Evolutionary conservation across 305 asterid species (phyloP).

Genomic region (Fraxinus angustifolia): DNA sequence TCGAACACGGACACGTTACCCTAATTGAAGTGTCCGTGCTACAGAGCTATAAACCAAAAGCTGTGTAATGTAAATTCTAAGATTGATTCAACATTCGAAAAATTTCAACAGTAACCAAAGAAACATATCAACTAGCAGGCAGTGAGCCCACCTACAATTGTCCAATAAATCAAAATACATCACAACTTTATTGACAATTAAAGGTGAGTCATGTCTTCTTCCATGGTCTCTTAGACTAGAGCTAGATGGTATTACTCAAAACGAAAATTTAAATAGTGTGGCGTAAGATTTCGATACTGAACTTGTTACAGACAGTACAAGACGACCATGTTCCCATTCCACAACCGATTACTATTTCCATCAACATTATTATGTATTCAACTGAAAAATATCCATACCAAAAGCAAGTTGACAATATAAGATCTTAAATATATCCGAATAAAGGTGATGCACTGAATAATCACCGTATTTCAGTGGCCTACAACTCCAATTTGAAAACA

Average conservation of each 20-base stretch:
- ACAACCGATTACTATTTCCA: neutral
- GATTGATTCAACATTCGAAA: neutral
- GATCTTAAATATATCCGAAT: neutral
- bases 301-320: neutral
- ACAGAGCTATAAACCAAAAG: no score
- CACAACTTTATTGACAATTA: neutral
- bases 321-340: neutral
- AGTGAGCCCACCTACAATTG: neutral
- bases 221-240: neutral
- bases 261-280: neutral
- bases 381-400: neutral
- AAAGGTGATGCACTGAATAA: neutral
- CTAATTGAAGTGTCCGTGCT: no score
- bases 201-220: neutral
- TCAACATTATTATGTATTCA: neutral
- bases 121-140: neutral
- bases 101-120: neutral
- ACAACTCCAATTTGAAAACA: conserved; percentile 16
- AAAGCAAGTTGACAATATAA: neutral
- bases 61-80: neutral
- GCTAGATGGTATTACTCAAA: neutral
- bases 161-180: neutral
- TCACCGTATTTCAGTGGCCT: conserved; percentile 1
- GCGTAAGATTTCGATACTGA: neutral
- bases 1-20: no score